Conservation (phyloP, 1,284 basidiomycete genomes). For the Apiotrichum mycotoxinovorans region DNA sequence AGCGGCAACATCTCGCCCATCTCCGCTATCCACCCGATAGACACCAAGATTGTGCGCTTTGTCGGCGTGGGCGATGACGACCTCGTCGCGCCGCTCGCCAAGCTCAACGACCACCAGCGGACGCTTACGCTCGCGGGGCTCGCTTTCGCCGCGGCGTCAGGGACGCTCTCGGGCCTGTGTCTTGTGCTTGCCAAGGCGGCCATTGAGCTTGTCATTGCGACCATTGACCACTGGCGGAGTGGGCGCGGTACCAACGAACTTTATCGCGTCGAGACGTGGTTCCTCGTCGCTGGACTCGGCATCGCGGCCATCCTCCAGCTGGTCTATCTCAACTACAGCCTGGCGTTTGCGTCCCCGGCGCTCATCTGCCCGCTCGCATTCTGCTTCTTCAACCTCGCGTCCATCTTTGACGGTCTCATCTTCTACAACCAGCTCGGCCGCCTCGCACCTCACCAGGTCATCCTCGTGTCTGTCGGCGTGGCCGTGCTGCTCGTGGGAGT, state of each 20-base stretch:
- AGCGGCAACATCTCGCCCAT: constrained; percentile 3
- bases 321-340: constrained; percentile 88
- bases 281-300: constrained; percentile 39
- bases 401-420: constrained; percentile 75
- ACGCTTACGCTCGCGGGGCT: constrained; percentile 71
- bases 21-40: background rate
- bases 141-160: constrained; percentile 83
- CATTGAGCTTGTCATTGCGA: constrained; percentile 81
- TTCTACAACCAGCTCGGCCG: constrained; percentile 86
- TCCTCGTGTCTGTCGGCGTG: constrained; percentile 75
- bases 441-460: constrained; percentile 65
- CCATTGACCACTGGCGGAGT: constrained; percentile 55
- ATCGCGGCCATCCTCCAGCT: constrained; percentile 54
- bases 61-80: constrained; percentile 9
- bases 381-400: constrained; percentile 92
- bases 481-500: constrained; percentile 78
- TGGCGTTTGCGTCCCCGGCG: constrained; percentile 79
- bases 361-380: constrained; percentile 91
- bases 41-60: constrained; percentile 11
- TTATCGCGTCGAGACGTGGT: constrained; percentile 51
- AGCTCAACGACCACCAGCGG: constrained; percentile 37
- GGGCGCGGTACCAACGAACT: constrained; percentile 76
- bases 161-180: constrained; percentile 90
- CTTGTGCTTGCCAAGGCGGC: constrained; percentile 91
- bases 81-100: background rate